Evolutionary conservation across 768 basidiomycete genomes (phyloP).

Genomic region (Trametes cubensis): DNA sequence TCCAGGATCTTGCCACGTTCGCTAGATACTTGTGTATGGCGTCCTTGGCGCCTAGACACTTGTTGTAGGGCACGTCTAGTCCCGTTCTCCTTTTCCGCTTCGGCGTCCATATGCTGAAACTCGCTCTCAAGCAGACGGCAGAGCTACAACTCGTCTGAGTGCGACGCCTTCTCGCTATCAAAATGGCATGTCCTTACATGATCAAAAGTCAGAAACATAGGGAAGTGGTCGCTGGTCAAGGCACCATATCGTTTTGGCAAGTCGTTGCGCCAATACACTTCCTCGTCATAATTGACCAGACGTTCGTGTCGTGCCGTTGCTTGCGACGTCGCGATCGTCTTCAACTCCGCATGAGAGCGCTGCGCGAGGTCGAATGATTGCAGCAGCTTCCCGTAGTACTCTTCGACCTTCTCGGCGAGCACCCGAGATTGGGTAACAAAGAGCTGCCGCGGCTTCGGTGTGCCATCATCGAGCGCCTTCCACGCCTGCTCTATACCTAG

Average conservation of each 20-base stretch:
- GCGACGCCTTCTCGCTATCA: background rate
- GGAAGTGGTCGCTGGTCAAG: constrained; percentile 63
- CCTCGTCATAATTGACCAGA: constrained; percentile 46
- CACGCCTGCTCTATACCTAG: constrained; percentile 62
- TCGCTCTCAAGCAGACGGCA: constrained; percentile 54
- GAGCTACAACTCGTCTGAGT: constrained; percentile 37
- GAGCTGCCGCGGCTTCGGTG: constrained; percentile 58
- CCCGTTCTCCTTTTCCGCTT: background rate
- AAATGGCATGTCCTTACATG: constrained; percentile 40
- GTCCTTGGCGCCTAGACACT: too few species aligned
- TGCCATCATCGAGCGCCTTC: constrained; percentile 38
- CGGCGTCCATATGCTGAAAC: constrained; percentile 23
- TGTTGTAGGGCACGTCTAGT: background rate
- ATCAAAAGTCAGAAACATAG: constrained; percentile 70
- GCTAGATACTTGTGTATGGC: too few species aligned
- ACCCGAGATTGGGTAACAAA: constrained; percentile 73
- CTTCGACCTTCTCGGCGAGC: constrained; percentile 70
- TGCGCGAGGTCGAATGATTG: constrained; percentile 40
- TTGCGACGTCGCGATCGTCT: constrained; percentile 21
- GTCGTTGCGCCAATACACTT: constrained; percentile 41
- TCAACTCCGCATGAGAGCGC: constrained; percentile 44
- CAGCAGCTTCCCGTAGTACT: constrained; percentile 56
- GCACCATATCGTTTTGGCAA: constrained; percentile 58
- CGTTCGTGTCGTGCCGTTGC: background rate
- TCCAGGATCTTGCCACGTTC: constrained; percentile 36